Percentiles rank a stretch among this genome's conserved stretches.
These are phyloP conservation scores for Neopestalotiopsis rosae DNA, from an alignment of 2,329 filamentous ascomycete genomes.

Conservation along the genomic window DNA sequence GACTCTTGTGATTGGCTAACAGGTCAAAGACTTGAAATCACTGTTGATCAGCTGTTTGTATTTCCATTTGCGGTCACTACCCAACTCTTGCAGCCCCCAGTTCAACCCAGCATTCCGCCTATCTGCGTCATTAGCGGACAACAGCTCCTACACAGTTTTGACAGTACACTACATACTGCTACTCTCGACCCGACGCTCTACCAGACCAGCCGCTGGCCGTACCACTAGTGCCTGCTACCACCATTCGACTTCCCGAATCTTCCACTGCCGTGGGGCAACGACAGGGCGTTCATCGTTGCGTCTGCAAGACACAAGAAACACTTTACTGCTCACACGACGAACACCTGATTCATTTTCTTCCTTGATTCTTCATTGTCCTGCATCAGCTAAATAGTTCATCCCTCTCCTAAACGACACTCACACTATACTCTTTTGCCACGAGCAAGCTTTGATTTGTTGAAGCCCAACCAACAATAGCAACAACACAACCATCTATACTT, in stretches of 20 bases:
- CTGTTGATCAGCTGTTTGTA: constrained; percentile 6
- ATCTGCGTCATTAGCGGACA: constrained; percentile 12
- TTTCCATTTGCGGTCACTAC: neutral
- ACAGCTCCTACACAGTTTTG: neutral
- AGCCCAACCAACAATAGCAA: neutral
- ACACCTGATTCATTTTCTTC: constrained; percentile 3
- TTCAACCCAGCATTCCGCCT: constrained; percentile 6
- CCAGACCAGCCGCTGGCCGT: too few relatives aligned
- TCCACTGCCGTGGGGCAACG: constrained; percentile 19
- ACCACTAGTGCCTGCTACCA: neutral
- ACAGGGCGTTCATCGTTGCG: neutral
- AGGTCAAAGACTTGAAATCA: neutral
- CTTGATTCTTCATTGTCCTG: neutral
- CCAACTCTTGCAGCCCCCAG: constrained; percentile 1
- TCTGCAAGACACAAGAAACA: neutral
- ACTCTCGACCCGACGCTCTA: neutral
- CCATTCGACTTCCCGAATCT: constrained; percentile 21
- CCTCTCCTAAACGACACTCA: neutral
- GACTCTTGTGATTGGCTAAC: neutral
- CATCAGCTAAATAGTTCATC: neutral
- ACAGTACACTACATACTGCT: too few relatives aligned
- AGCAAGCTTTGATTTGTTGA: neutral
- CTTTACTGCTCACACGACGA: neutral
- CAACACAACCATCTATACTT: too few relatives aligned
- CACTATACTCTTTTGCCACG: neutral